Conservation (phyloP, 176 grass and related monocot genomes). For the Hordeum marinum region DNA sequence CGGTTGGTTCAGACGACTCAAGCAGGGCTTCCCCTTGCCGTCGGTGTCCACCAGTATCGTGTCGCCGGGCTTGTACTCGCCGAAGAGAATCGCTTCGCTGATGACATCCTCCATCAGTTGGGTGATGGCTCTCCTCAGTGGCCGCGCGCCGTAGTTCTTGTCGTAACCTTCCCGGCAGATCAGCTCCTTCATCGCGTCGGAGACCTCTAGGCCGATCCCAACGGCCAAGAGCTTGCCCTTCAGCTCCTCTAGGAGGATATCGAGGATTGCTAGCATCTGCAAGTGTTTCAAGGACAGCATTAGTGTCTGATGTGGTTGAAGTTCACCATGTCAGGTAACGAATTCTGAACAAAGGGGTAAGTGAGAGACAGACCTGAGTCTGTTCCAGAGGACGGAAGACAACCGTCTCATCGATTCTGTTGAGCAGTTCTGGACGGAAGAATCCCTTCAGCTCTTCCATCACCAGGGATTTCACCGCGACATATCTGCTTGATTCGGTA, state of each 20-base stretch:
- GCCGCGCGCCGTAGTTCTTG: conserved; percentile 73
- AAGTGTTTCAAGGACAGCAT: conserved; percentile 9
- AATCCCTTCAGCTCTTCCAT: conserved; percentile 81
- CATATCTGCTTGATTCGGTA: conserved; percentile 54
- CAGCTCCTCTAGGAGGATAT: conserved; percentile 86
- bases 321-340: background rate
- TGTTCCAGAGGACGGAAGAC: conserved; percentile 84
- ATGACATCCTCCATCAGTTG: conserved; percentile 74
- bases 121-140: conserved; percentile 75
- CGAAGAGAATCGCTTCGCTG: conserved; percentile 81
- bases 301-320: background rate
- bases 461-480: conserved; percentile 75
- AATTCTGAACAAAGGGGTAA: background rate
- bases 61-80: conserved; percentile 67
- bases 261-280: conserved; percentile 87
- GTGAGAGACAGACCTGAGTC: conserved; percentile 56
- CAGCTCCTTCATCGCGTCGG: conserved; percentile 64
- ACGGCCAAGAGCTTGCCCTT: conserved; percentile 65
- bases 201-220: conserved; percentile 67
- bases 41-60: conserved; percentile 68
- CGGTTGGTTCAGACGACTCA: conserved; percentile 40
- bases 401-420: conserved; percentile 95
- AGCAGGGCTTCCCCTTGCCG: conserved; percentile 49
- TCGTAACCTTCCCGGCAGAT: conserved; percentile 83
- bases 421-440: conserved; percentile 96